Evolutionary conservation across 805 yeast species (phyloP).

Genomic region (Alloascoidea hylecoeti): DNA sequence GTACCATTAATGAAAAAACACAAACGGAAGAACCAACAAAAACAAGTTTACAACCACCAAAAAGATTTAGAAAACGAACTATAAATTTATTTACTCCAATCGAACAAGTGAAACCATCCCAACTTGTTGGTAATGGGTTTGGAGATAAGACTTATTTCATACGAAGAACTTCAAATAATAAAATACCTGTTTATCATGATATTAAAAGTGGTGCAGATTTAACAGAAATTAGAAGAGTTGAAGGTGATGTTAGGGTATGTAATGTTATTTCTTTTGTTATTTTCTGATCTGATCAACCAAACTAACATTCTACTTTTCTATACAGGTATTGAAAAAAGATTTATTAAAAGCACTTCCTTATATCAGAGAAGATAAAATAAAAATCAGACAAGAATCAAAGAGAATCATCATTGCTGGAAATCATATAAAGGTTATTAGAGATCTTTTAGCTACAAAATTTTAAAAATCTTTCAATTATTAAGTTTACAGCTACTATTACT

Average conservation of each 20-base stretch:
- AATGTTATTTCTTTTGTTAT: no score
- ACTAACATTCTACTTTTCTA: no score
- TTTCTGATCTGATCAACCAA: no score
- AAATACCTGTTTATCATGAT: neutral
- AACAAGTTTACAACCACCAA: no score
- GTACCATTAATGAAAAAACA: no score
- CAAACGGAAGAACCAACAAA: no score
- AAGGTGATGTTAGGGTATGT: neutral
- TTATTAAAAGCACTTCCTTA: neutral
- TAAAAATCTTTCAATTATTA: no score
- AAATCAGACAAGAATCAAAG: neutral
- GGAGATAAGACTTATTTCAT: constrained; percentile 1
- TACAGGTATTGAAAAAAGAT: neutral
- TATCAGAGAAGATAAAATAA: neutral
- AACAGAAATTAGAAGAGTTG: neutral
- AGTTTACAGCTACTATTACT: no score
- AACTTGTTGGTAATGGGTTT: neutral
- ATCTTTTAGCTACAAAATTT: neutral
- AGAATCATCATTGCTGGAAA: neutral
- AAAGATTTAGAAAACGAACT: no score
- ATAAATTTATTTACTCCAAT: neutral
- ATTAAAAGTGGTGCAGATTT: neutral
- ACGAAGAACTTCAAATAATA: neutral
- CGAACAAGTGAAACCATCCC: neutral
- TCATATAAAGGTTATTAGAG: neutral